A percentile compares a stretch with the other conserved stretches of the same genome.
Evolutionary conservation across 495 filamentous ascomycete species (phyloP).

Genomic region (Penicillium lagena): DNA sequence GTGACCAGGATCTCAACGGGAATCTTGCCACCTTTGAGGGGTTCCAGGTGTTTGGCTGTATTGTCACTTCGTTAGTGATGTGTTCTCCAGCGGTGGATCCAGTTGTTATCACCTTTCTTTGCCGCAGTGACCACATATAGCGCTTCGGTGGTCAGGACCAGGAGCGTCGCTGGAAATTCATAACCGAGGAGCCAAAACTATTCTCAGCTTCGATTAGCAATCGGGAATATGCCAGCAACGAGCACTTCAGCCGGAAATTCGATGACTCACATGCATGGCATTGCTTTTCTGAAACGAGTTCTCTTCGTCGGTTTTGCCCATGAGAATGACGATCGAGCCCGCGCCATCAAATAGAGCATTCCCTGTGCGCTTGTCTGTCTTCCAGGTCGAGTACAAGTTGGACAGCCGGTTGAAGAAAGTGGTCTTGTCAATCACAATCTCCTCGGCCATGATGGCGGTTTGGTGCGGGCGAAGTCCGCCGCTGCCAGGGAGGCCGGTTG

Average conservation of each 20-base stretch:
- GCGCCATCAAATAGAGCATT: conserved; percentile 78
- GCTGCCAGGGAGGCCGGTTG: conserved; percentile 4
- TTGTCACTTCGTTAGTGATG: conserved; percentile 2
- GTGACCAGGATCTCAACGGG: conserved; percentile 83
- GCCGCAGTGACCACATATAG: conserved; percentile 89
- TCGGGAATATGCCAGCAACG: background rate
- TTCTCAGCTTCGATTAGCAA: conserved; percentile 6
- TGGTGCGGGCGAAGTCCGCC: conserved; percentile 13
- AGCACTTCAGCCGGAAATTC: background rate
- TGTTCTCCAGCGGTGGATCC: background rate
- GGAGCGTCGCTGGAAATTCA: conserved; percentile 93
- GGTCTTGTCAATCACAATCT: conserved; percentile 86
- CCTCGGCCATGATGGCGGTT: conserved; percentile 42
- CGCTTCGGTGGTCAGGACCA: conserved; percentile 81
- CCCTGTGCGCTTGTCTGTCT: conserved; percentile 74
- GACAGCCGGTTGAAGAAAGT: conserved; percentile 88
- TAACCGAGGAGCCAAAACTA: conserved; percentile 99
- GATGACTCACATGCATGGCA: conserved; percentile 75
- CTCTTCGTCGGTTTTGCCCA: conserved; percentile 89
- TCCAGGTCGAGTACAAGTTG: conserved; percentile 85
- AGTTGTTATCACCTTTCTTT: conserved; percentile 72
- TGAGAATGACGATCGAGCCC: conserved; percentile 76
- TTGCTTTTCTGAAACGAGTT: conserved; percentile 87
- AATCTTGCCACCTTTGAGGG: conserved; percentile 84
- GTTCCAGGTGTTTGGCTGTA: conserved; percentile 85